These are phyloP conservation scores for Atkinsonella hypoxylon DNA, from an alignment of 2,329 filamentous ascomycete genomes.

Conservation along the genomic window DNA sequence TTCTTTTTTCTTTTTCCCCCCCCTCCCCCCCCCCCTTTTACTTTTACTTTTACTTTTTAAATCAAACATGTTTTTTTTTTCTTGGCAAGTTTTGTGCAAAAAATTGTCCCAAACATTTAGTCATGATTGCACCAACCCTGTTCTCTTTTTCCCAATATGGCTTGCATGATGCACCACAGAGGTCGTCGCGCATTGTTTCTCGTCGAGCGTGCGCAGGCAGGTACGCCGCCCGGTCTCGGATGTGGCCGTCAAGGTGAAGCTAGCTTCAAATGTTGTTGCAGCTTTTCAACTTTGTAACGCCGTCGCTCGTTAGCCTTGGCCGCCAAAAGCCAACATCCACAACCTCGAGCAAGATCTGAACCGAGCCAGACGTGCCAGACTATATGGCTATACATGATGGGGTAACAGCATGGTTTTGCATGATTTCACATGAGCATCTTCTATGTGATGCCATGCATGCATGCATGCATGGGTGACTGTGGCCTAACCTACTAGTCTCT, in stretches of 20 bases:
- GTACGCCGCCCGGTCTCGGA: constrained; percentile 6
- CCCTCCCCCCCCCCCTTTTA: too few species aligned
- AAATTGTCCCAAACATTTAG: too few species aligned
- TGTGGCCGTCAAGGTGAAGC: background rate
- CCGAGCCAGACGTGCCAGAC: too few species aligned
- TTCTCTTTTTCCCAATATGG: background rate
- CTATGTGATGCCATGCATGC: background rate
- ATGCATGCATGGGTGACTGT: background rate
- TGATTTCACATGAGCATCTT: background rate
- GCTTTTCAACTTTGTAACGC: too few species aligned
- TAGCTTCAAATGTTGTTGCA: too few species aligned
- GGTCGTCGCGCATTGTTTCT: too few species aligned
- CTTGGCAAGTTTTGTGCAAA: too few species aligned
- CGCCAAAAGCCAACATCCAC: background rate
- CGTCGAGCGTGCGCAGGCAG: background rate
- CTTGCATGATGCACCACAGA: background rate
- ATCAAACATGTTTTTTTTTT: too few species aligned
- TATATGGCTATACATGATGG: background rate
- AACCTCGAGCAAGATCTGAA: background rate
- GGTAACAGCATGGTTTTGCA: background rate
- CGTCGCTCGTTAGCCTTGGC: background rate
- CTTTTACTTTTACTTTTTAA: too few species aligned
- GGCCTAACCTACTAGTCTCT: too few species aligned
- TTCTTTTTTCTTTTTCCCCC: too few species aligned
- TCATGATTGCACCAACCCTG: background rate